These are phyloP conservation scores for Platanthera zijinensis DNA, from an alignment of 106 monocot genomes.

Conservation along the genomic window DNA sequence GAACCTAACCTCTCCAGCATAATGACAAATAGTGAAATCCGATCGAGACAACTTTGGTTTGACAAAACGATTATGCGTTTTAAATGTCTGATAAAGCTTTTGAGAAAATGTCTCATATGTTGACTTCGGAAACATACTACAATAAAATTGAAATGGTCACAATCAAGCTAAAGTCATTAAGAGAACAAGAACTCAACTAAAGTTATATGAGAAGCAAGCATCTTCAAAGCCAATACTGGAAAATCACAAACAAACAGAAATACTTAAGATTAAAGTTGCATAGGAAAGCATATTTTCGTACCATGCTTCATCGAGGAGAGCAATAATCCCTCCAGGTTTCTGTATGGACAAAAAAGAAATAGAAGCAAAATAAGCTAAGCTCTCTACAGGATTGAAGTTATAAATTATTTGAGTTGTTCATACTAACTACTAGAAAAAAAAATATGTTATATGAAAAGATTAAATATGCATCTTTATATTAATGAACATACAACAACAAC, in stretches of 20 bases:
- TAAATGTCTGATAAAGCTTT: constrained; percentile 96
- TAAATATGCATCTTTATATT: neutral
- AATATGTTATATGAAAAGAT: neutral
- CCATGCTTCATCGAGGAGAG: constrained; percentile 99
- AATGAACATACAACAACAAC: neutral
- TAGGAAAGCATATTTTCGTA: constrained; percentile 23
- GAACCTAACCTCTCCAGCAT: constrained; percentile 81
- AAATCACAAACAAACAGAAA: neutral
- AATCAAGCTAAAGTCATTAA: constrained; percentile 2
- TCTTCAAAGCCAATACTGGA: neutral
- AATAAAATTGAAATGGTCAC: constrained; percentile 8
- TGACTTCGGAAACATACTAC: constrained; percentile 97
- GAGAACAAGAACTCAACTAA: neutral
- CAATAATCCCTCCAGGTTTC: constrained; percentile 98
- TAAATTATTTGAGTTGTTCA: neutral
- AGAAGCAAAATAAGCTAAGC: neutral
- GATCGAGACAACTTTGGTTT: constrained; percentile 95
- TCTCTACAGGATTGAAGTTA: neutral
- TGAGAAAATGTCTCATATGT: constrained; percentile 95
- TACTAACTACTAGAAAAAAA: neutral
- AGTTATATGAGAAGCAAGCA: neutral
- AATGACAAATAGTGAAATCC: constrained; percentile 87
- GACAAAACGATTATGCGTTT: constrained; percentile 71
- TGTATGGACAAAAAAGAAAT: constrained; percentile 12
- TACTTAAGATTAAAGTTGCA: neutral